phyloP scores from a whole-genome alignment of 306 rosid genomes.

The Medicago arabica region DNA sequence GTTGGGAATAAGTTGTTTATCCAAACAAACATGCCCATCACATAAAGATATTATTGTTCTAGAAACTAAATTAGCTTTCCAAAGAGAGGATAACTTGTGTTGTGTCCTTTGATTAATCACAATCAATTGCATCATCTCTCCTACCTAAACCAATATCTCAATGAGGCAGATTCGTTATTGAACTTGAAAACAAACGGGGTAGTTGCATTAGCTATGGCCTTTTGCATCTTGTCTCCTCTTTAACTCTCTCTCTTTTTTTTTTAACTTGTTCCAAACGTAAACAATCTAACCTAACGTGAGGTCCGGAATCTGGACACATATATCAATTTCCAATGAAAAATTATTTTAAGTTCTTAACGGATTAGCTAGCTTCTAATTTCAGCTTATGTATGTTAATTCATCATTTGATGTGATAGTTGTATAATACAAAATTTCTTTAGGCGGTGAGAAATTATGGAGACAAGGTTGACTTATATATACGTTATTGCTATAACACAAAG shows the following conservation, averaged over 20 bases:
- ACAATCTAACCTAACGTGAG: constrained; percentile 31
- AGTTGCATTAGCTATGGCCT: constrained; percentile 47
- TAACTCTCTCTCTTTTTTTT: constrained; percentile 19
- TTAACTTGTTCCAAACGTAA: constrained; percentile 60
- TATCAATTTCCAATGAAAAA: constrained; percentile 22
- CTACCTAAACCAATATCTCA: constrained; percentile 48
- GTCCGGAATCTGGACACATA: constrained; percentile 30
- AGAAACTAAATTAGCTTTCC: constrained; percentile 8
- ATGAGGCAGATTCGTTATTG: constrained; percentile 30
- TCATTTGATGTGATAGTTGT: constrained; percentile 47
- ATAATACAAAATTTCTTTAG: constrained; percentile 30
- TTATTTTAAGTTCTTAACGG: constrained; percentile 14
- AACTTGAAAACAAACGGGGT: constrained; percentile 45
- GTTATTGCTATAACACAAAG: constrained; percentile 10
- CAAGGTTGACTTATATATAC: constrained; percentile 49
- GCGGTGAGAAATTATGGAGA: constrained; percentile 43
- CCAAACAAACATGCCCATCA: no score
- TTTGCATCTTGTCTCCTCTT: constrained; percentile 1
- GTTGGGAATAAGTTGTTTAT: no score
- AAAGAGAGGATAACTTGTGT: constrained; percentile 20
- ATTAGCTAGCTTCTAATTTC: constrained; percentile 35
- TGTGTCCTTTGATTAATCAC: constrained; percentile 37
- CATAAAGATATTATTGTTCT: constrained; percentile 17
- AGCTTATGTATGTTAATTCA: constrained; percentile 10
- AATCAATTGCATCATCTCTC: constrained; percentile 29